A percentile compares a stretch with the other conserved stretches of the same genome.
Evolutionary conservation across 768 basidiomycete genomes (phyloP).

Genomic region (Galerina sulciceps): DNA sequence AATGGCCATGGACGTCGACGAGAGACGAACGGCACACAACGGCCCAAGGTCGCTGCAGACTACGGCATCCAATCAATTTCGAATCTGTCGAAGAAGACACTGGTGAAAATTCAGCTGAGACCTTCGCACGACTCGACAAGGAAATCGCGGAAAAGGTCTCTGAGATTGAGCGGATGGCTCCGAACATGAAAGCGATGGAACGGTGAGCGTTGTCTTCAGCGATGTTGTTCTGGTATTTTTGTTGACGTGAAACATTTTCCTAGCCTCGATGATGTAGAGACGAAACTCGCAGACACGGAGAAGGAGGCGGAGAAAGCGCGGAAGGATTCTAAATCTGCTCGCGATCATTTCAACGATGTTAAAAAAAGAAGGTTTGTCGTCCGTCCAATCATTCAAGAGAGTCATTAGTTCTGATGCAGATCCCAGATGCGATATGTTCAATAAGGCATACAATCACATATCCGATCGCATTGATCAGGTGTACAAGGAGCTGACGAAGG

Average conservation of each 20-base stretch:
- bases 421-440: constrained; percentile 78
- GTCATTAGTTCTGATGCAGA: neutral
- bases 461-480: constrained; percentile 93
- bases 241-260: neutral
- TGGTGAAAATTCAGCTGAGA: constrained; percentile 66
- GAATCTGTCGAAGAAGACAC: constrained; percentile 74
- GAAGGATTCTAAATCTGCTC: constrained; percentile 86
- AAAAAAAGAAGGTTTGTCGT: constrained; percentile 72
- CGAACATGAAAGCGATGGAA: constrained; percentile 97
- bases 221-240: neutral
- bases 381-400: neutral
- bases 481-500: constrained; percentile 98
- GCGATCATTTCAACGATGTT: constrained; percentile 89
- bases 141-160: constrained; percentile 67
- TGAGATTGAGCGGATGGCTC: constrained; percentile 93
- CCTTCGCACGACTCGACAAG: constrained; percentile 74
- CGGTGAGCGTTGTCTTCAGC: constrained; percentile 47
- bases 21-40: constrained; percentile 82
- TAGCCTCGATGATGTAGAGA: constrained; percentile 84
- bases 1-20: constrained; percentile 93
- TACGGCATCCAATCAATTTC: constrained; percentile 93
- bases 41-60: constrained; percentile 70
- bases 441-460: constrained; percentile 95
- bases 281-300: constrained; percentile 86
- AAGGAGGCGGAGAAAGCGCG: constrained; percentile 91